Conservation (phyloP, 1,139 yeast genomes). For the Yamadazyma dendronema region DNA sequence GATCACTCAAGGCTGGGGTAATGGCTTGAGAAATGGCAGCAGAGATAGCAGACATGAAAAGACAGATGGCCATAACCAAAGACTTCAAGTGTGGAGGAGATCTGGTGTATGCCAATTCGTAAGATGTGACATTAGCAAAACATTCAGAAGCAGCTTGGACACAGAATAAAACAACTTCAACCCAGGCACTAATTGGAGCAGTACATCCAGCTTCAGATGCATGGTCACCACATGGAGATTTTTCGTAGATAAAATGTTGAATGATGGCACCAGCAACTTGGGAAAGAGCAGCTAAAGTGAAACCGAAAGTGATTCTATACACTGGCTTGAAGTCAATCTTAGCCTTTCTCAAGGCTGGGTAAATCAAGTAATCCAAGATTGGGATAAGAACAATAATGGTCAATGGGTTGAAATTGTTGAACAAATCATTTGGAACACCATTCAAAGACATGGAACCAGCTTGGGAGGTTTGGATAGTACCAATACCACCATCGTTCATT, state of each 20-base stretch:
- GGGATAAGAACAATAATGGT: constrained; percentile 66
- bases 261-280: constrained; percentile 43
- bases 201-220: constrained; percentile 43
- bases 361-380: constrained; percentile 53
- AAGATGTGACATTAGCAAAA: constrained; percentile 65
- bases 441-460: constrained; percentile 65
- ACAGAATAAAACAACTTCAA: constrained; percentile 48
- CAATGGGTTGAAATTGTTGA: constrained; percentile 66
- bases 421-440: constrained; percentile 72
- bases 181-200: constrained; percentile 59
- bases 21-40: constrained; percentile 59
- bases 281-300: constrained; percentile 33
- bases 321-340: constrained; percentile 39
- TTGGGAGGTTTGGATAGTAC: constrained; percentile 60
- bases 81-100: constrained; percentile 69
- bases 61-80: constrained; percentile 64
- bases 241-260: constrained; percentile 33
- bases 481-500: constrained; percentile 66
- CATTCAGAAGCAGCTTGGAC: constrained; percentile 67
- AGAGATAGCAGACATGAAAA: constrained; percentile 57
- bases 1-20: constrained; percentile 41
- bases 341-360: constrained; percentile 56
- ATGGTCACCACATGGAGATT: constrained; percentile 40
- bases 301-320: constrained; percentile 36
- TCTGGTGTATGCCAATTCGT: constrained; percentile 69